Evolutionary conservation across 177 flowering plant species (phyloP), one percentile per base, ranked within the genome.

Genomic region (Telopea speciosissima): DNA sequence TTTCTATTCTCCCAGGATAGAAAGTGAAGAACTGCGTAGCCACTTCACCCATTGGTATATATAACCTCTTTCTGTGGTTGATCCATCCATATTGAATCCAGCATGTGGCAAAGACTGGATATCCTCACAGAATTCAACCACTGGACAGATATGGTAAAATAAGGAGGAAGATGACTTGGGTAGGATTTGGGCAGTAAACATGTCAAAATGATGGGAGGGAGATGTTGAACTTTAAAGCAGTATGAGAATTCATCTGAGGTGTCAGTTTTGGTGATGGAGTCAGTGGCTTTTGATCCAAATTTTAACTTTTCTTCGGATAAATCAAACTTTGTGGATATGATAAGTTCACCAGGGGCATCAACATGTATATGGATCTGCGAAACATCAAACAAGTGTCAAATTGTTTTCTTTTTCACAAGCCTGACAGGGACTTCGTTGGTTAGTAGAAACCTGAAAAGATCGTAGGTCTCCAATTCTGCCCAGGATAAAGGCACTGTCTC

Each of bases 21-120:
- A 72, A 79, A 94, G 88, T 17, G 93, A 83, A 63, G 86, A 90
- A 74, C 68, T 63, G 0, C 85, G 88, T 67, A 94, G 78, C 95
- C 98, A 92, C 63, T 94, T 92, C 63, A 79, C 90, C 97, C 98
- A 94, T 56, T 78, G 85, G 80, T 90, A 94, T 68, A n/a, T n/a
- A 92, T 63, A 68, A 92, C 86, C 73, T 92, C 98, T 65, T 89
- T 90, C 31, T 92, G 87, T 44, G 79, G 78, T 74, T 87, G 90
- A n/a, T 87, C 90, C 25, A 31, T 77, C 95, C 97, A 90, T 40
- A 89, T 79, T 4, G 86, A 78, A 80, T 94, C 98, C 65, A 94
- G 81, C 87, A 81, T 78, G 28, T 73, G 66, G 76, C 98, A 94
- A 59, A 94, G 85, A 75, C 52, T 69, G 26, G 89, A 86, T 68